These are phyloP conservation scores for Torulaspora microellipsoides DNA, from an alignment of 805 yeast genomes.

Conservation along the genomic window DNA sequence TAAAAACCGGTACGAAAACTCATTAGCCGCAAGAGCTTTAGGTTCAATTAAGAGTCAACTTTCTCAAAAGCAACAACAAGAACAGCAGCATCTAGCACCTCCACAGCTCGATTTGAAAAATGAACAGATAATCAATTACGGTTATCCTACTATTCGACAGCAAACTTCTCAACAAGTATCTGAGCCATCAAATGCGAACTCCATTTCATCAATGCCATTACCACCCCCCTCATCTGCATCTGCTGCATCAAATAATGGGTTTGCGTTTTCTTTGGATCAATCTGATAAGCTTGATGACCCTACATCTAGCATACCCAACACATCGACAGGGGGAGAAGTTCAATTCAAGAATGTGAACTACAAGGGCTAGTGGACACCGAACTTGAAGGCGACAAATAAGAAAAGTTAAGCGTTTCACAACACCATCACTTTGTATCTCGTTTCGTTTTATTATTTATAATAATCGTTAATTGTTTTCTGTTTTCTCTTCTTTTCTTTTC, in stretches of 20 bases:
- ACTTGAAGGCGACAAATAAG: background rate
- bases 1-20: constrained; percentile 4
- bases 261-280: constrained; percentile 21
- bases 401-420: background rate
- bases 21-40: constrained; percentile 14
- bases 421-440: too few relatives aligned
- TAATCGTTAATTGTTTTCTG: background rate
- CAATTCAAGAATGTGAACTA: constrained; percentile 26
- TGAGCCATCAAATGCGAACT: constrained; percentile 7
- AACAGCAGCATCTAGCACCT: background rate
- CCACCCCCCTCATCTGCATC: constrained; percentile 11
- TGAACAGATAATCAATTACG: constrained; percentile 13
- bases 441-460: background rate
- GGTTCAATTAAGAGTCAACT: constrained; percentile 12
- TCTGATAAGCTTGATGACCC: constrained; percentile 13
- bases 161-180: constrained; percentile 3
- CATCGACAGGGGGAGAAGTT: constrained; percentile 16
- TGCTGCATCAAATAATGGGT: constrained; percentile 15
- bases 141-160: constrained; percentile 11
- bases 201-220: constrained; percentile 8
- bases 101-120: constrained; percentile 5
- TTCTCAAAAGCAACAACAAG: constrained; percentile 2
- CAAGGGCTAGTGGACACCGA: constrained; percentile 9
- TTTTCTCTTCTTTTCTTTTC: background rate
- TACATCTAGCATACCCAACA: constrained; percentile 7